Conservation (phyloP, 116 monocot species). For the Zostera marina region DNA sequence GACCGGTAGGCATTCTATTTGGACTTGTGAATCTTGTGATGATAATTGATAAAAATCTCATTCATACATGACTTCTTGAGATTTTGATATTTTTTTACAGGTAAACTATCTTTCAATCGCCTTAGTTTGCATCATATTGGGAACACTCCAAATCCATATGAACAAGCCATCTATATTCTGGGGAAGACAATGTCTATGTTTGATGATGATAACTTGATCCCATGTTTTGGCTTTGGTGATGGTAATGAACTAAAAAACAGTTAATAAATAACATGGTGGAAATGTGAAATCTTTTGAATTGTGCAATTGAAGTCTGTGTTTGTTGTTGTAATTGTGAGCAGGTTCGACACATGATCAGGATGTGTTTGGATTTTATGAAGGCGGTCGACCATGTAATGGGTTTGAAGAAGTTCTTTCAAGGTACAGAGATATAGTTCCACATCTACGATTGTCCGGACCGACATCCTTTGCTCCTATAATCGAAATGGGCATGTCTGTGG, state of each 20-base stretch:
- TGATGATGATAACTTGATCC: conserved; percentile 52
- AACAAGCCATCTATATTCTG: conserved; percentile 45
- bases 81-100: conserved; percentile 12
- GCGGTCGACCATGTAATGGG: conserved; percentile 58
- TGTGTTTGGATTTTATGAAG: conserved; percentile 64
- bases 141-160: conserved; percentile 31
- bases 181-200: conserved; percentile 43
- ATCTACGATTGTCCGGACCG: conserved; percentile 55
- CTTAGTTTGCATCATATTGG: conserved; percentile 30
- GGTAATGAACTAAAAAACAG: conserved; percentile 12
- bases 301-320: neutral
- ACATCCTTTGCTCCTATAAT: conserved; percentile 79
- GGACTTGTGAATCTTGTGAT: too few relatives aligned
- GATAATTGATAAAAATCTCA: neutral
- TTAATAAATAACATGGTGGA: too few relatives aligned
- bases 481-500: conserved; percentile 61
- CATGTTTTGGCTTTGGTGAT: conserved; percentile 44
- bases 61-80: too few relatives aligned
- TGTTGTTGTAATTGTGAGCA: conserved; percentile 14
- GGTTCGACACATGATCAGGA: conserved; percentile 76
- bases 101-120: conserved; percentile 34
- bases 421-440: conserved; percentile 65
- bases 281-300: too few relatives aligned
- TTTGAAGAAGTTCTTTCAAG: conserved; percentile 46
- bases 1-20: conserved; percentile 25